Conservation (phyloP, 768 basidiomycete species). For the Mycena amicta region DNA sequence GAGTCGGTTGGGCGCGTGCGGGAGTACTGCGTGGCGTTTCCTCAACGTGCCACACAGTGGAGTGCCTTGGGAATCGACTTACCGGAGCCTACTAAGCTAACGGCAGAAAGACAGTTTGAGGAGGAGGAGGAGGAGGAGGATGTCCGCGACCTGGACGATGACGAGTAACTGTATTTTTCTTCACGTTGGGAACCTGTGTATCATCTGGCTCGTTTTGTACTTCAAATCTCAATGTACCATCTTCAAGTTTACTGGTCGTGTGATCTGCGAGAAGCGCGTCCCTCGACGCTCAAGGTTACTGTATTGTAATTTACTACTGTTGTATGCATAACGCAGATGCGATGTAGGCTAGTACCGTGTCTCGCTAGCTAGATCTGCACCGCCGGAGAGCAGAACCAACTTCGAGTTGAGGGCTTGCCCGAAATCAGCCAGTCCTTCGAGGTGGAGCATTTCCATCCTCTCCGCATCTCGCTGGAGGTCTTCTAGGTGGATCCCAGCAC, state of each 20-base stretch:
- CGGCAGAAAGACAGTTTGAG: neutral
- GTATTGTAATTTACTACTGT: too few relatives aligned
- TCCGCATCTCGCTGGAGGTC: too few relatives aligned
- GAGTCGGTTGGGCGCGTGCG: slow-evolving; percentile 34
- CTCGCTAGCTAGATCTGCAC: too few relatives aligned
- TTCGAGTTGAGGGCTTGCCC: too few relatives aligned
- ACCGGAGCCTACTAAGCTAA: neutral
- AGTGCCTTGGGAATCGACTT: slow-evolving; percentile 32
- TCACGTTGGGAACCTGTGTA: neutral
- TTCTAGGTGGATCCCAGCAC: too few relatives aligned
- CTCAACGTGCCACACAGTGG: slow-evolving; percentile 29
- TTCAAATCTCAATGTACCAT: neutral
- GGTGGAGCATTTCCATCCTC: too few relatives aligned
- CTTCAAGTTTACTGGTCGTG: too few relatives aligned
- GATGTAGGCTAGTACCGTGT: too few relatives aligned
- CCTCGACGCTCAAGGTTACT: slow-evolving; percentile 3
- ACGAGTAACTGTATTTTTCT: neutral
- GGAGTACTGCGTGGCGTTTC: slow-evolving; percentile 33
- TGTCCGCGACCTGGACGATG: neutral
- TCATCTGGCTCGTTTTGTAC: neutral
- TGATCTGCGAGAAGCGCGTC: slow-evolving; percentile 6
- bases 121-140: neutral
- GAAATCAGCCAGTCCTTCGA: too few relatives aligned
- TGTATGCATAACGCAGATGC: too few relatives aligned
- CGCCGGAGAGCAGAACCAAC: too few relatives aligned